A percentile compares a stretch with the other conserved stretches of the same genome.
Conservation (phyloP, 2,329 filamentous ascomycete genomes). For the Colletotrichum aenigma region DNA sequence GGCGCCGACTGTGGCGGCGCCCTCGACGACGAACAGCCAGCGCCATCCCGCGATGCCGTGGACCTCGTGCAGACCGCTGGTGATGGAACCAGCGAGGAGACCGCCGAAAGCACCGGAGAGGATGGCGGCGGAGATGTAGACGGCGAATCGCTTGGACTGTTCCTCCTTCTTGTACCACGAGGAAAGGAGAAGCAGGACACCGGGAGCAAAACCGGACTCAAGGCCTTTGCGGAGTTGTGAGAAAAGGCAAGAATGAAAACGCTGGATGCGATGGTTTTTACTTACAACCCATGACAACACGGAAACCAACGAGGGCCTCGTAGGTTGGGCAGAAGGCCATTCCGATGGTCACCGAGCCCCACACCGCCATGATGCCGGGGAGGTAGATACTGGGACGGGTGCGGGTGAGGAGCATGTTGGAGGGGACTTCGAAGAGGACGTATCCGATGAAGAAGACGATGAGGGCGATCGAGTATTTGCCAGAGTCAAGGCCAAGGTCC, state of each 20-base stretch:
- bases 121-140: conserved; percentile 76
- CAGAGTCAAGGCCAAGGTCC: conserved; percentile 56
- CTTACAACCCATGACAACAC: conserved; percentile 50
- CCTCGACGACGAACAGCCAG: conserved; percentile 67
- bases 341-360: conserved; percentile 29
- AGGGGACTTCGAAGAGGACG: conserved; percentile 66
- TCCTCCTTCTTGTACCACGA: conserved; percentile 64
- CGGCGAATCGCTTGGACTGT: conserved; percentile 47
- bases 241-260: background rate
- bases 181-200: conserved; percentile 64
- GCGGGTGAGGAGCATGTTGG: conserved; percentile 69
- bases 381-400: conserved; percentile 68
- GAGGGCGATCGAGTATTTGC: conserved; percentile 64
- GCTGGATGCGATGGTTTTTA: background rate
- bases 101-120: conserved; percentile 71
- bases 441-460: conserved; percentile 74
- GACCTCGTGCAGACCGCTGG: conserved; percentile 56
- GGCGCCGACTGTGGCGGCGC: conserved; percentile 66
- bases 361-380: conserved; percentile 67
- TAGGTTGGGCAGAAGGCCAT: conserved; percentile 33
- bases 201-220: conserved; percentile 65
- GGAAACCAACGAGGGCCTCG: conserved; percentile 32
- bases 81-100: conserved; percentile 64
- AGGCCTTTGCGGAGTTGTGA: conserved; percentile 49
- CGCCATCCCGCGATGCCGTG: conserved; percentile 52